Base-by-base conservation (phyloP, 495 filamentous ascomycete species). In the Aspergillus conjunctus region DNA sequence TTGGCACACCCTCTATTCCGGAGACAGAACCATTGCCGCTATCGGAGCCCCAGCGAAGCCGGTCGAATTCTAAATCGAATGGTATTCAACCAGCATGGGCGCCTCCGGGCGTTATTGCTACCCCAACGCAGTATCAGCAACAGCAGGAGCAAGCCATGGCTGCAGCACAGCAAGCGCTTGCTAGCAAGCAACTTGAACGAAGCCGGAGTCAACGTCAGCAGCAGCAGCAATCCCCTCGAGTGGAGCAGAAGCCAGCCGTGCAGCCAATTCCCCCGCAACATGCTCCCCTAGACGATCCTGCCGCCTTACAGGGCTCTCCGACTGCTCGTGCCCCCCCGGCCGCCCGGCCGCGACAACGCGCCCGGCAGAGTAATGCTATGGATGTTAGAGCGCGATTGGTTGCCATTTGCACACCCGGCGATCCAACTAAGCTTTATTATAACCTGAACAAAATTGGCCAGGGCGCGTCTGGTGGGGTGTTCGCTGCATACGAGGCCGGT, bases 381-480 rank as follows among this genome's bases (percentile, higher is more conserved):
- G 94, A 98, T 71, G 91, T 98, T 45, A 85, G 95, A 22, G 83
- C 85, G 7, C 83, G 89, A 12, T 78, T 98, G 53, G 88, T 93
- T 68, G 85, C 87, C 21, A 98, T 98, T 60, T 98, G 95, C 71
- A 91, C 88, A 39, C 84, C 88, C 51, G 91, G 87, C 21, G 94
- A 98, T 70, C 94, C 94, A 0, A 88, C 91, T 45, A 87, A 88
- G 58, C 85, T 91, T 58, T 98, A 97, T 69, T 84, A 89, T 54
- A 88, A 88, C 51, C 81, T 98, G 57, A 93, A 87, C 66, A 98
- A 98, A 76, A 98, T 98, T 68, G 94, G 94, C 9, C 94, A 98
- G 73, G 94, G 94, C 67, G 94, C 94, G 32, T 98, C 94, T 14
- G 94, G 94, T 58, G 94, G 94, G 59, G 94, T 98, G 2, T 98